Percentiles rank a stretch among this genome's conserved stretches.
Conservation (phyloP, 2,329 filamentous ascomycete genomes). For the Paramyrothecium sp. region DNA sequence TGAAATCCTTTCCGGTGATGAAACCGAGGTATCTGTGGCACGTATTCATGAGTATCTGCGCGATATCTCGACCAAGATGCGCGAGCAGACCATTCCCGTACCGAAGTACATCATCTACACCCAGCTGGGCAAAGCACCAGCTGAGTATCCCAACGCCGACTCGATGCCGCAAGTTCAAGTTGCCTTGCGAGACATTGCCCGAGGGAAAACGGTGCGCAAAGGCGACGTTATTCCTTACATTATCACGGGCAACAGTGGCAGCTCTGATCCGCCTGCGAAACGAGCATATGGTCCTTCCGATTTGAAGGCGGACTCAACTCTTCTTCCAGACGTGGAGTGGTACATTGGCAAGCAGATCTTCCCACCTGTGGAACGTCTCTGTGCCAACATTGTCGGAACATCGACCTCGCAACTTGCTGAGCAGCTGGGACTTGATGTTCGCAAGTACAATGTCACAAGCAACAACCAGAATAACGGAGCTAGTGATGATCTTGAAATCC, state of each 20-base stretch:
- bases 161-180: constrained; percentile 98
- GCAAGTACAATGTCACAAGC: constrained; percentile 67
- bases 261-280: constrained; percentile 73
- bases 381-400: constrained; percentile 91
- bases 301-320: constrained; percentile 69
- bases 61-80: constrained; percentile 83
- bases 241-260: constrained; percentile 72
- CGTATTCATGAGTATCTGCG: constrained; percentile 93
- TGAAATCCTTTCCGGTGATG: constrained; percentile 90
- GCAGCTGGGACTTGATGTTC: constrained; percentile 86
- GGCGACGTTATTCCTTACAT: constrained; percentile 97
- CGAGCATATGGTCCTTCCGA: constrained; percentile 87
- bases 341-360: constrained; percentile 98
- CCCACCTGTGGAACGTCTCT: constrained; percentile 94
- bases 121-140: constrained; percentile 90
- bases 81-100: constrained; percentile 68
- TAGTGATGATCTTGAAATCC: constrained; percentile 68
- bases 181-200: constrained; percentile 80
- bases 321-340: constrained; percentile 93
- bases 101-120: constrained; percentile 98
- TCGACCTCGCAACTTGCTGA: constrained; percentile 88
- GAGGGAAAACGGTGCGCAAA: constrained; percentile 83
- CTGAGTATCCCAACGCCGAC: constrained; percentile 90
- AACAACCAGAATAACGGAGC: constrained; percentile 46
- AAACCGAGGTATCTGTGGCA: constrained; percentile 81